Conservation (phyloP, 2,329 filamentous ascomycete species). For the Coniochaeta sp. region DNA sequence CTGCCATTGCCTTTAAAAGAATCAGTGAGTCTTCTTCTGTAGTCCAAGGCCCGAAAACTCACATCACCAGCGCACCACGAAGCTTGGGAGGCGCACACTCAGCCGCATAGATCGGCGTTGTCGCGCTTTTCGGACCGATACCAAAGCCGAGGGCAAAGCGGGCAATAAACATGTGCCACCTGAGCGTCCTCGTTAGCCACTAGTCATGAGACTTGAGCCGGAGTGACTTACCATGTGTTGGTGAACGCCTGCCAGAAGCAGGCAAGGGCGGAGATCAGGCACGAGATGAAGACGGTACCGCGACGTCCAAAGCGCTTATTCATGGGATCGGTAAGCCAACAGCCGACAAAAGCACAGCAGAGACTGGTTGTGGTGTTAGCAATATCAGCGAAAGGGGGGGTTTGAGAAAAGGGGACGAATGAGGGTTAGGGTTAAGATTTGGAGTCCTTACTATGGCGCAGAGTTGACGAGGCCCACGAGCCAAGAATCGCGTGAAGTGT, state of each 20-base stretch:
- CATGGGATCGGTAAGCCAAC: conserved; percentile 67
- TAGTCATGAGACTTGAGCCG: too few species aligned
- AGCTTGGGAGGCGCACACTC: conserved; percentile 59
- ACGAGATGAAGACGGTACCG: conserved; percentile 62
- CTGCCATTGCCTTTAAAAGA: conserved; percentile 26
- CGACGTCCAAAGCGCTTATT: conserved; percentile 64
- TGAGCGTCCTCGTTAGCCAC: too few species aligned
- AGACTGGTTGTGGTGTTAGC: too few species aligned
- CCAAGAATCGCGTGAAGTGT: conserved; percentile 45
- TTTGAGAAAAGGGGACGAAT: too few species aligned
- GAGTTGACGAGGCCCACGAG: conserved; percentile 55
- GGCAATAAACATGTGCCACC: conserved; percentile 65
- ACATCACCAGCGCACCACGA: conserved; percentile 66
- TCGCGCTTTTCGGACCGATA: conserved; percentile 64
- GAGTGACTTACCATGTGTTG: conserved; percentile 42
- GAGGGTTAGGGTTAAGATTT: not conserved
- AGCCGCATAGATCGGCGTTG: conserved; percentile 62
- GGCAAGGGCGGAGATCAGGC: conserved; percentile 49
- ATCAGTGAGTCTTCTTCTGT: too few species aligned
- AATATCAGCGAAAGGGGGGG: too few species aligned
- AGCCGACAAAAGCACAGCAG: conserved; percentile 61
- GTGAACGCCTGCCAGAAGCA: conserved; percentile 44
- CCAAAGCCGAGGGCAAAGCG: conserved; percentile 64
- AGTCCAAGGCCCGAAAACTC: too few species aligned
- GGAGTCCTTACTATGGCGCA: too few species aligned